Percentiles rank a stretch among this genome's conserved stretches.
phyloP scores from a whole-genome alignment of 2,329 filamentous ascomycete species.

The Fusarium keratoplasticum region DNA sequence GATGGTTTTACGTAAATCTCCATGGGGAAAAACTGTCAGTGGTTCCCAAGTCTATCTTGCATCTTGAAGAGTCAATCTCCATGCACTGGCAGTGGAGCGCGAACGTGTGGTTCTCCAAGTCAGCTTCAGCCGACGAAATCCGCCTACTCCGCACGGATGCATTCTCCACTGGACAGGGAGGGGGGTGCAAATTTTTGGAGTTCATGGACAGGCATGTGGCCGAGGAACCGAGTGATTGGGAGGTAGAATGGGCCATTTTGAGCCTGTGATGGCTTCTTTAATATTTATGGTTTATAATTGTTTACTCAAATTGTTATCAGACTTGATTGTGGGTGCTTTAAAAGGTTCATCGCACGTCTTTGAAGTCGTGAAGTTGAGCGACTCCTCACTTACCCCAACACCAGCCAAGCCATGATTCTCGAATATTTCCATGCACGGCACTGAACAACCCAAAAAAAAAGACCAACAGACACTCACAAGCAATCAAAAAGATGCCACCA shows the following conservation, averaged over 20 bases:
- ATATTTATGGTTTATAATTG: background rate
- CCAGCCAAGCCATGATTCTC: background rate
- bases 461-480: background rate
- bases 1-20: slow-evolving; percentile 33
- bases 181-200: background rate
- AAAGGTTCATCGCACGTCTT: background rate
- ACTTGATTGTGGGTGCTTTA: background rate
- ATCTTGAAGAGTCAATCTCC: background rate
- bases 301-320: background rate
- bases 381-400: background rate
- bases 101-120: background rate
- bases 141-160: background rate
- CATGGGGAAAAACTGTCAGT: slow-evolving; percentile 28
- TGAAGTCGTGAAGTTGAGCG: too few relatives aligned
- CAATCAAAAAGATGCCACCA: background rate
- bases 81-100: slow-evolving; percentile 5
- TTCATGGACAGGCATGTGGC: background rate
- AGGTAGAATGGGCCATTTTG: background rate
- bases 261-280: background rate
- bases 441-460: background rate
- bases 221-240: background rate
- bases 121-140: slow-evolving; percentile 4
- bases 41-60: background rate
- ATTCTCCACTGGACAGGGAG: background rate
- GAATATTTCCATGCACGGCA: background rate